Evolutionary conservation across 768 basidiomycete genomes (phyloP), one percentile per base, ranked within the genome.

Genomic region (Cyclocybe aegerita): DNA sequence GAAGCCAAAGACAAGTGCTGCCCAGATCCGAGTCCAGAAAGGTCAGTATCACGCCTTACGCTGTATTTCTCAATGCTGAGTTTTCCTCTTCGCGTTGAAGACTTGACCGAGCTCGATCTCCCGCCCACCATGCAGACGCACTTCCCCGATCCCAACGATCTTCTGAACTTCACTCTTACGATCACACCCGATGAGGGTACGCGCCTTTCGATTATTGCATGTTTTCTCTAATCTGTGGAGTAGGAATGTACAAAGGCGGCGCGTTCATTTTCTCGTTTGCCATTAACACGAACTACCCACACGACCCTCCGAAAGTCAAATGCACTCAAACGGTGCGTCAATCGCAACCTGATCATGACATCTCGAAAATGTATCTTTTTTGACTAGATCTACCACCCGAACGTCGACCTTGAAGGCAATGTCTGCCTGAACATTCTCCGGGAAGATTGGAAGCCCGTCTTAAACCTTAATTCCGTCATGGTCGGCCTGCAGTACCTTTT

Each of bases 361-460:
- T 45, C 9, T 14, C 35, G 30, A 41, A 60, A 8, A 62, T 44
- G 7, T 49, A 43, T 29, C 16, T 29, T 32, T 31, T 7, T 38
- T 29, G 15, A 33, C 44, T 56, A 98, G 96, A 98, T 98, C 65
- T 99, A 99, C 69, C 97, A 99, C 67, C 97, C 97, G 0, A 99
- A 99, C 63, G 88, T 99, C 46, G 97, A 99, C 69, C 80, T 97
- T 34, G 93, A 98, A 65, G 97, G 97, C 39, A 98, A 98, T 60
- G 96, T 99, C 40, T 99, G 97, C 75, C 70, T 99, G 60, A 98
- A 98, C 71, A 98, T 98, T 66, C 81, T 98, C 51, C 85, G 97
- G 66, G 97, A 99, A 75, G 97, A 99, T 72, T 99, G 97, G 97
- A 99, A 99, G 65, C 97, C 97, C 4, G 97, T 99, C 3, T 76